Conservation (phyloP, 2,329 filamentous ascomycete species). For the Alternaria triticimaculans region DNA sequence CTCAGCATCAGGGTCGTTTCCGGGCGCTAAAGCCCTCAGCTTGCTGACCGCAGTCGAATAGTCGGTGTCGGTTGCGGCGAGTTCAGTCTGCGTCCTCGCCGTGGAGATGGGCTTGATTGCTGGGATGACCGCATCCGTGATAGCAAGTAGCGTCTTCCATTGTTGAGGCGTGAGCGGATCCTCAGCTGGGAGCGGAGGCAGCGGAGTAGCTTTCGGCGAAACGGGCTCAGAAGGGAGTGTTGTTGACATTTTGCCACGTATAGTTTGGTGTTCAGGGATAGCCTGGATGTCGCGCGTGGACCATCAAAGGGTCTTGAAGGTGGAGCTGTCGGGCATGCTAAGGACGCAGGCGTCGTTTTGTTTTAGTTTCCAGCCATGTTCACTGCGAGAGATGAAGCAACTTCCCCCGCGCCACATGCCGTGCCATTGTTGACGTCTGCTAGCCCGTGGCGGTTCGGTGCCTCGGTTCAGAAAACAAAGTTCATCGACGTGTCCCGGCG, state of each 20-base stretch:
- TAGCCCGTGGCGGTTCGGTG: not conserved
- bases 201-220: constrained; percentile 49
- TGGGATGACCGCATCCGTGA: constrained; percentile 66
- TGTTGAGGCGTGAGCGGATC: constrained; percentile 61
- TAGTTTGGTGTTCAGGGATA: constrained; percentile 6
- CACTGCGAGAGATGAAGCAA: not conserved
- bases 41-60: constrained; percentile 56
- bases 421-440: constrained; percentile 2
- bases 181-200: constrained; percentile 55
- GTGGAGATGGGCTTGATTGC: constrained; percentile 57
- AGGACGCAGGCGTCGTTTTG: constrained; percentile 6
- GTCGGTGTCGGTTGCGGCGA: constrained; percentile 58
- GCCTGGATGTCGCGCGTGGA: constrained; percentile 1
- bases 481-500: not conserved
- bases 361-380: not conserved
- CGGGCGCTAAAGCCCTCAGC: constrained; percentile 36
- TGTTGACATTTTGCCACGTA: constrained; percentile 33
- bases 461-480: constrained; percentile 12
- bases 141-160: constrained; percentile 65
- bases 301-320: constrained; percentile 8
- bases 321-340: not conserved
- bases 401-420: constrained; percentile 2
- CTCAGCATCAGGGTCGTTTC: constrained; percentile 42
- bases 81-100: constrained; percentile 48
- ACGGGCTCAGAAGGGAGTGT: constrained; percentile 28